Evolutionary conservation across 2,329 filamentous ascomycete genomes (phyloP).

Genomic region (Aspergillus intermedius): DNA sequence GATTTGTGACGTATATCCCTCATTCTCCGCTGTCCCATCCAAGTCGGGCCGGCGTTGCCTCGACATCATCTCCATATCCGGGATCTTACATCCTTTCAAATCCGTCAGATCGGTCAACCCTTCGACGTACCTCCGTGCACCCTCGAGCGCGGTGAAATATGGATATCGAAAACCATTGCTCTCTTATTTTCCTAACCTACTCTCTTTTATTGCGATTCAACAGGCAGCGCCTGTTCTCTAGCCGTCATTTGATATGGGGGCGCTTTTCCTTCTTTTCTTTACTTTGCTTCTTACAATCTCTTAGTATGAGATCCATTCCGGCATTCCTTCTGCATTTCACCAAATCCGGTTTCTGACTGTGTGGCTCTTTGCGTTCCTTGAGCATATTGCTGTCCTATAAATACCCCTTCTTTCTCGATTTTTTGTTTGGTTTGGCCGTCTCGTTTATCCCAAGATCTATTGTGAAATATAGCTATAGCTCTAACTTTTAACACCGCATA

Average conservation of each 20-base stretch:
- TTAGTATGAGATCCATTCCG: not conserved
- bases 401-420: not conserved
- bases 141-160: constrained; percentile 20
- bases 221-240: not conserved
- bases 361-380: not conserved
- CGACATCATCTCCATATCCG: constrained; percentile 12
- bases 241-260: constrained; percentile 9
- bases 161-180: not conserved
- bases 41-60: constrained; percentile 12
- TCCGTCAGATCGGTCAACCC: constrained; percentile 13
- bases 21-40: constrained; percentile 12
- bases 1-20: constrained; percentile 20
- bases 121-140: constrained; percentile 17
- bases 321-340: not conserved
- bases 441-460: not conserved
- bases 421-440: not conserved
- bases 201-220: constrained; percentile 4
- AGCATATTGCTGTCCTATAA: not conserved
- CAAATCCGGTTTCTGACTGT: not conserved
- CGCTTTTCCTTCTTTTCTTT: constrained; percentile 10
- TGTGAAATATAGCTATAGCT: not conserved
- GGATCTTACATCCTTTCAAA: constrained; percentile 18
- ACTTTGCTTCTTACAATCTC: constrained; percentile 2
- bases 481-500: not conserved
- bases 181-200: not conserved